Conservation (phyloP, 306 rosid genomes). For the Alnus glutinosa region DNA sequence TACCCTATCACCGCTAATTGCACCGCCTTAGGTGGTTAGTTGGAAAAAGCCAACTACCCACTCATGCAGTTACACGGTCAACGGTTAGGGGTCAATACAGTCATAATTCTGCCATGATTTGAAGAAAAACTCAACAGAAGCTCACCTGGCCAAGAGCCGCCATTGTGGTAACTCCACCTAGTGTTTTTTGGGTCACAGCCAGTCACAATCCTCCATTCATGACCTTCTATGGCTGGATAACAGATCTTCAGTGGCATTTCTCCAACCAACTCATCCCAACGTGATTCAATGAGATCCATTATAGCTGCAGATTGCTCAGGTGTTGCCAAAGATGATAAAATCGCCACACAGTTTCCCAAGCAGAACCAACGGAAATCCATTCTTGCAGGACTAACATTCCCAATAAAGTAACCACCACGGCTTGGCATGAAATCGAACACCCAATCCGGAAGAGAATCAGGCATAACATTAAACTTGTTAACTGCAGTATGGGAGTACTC, state of each 20-base stretch:
- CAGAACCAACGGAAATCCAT: conserved; percentile 52
- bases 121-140: neutral
- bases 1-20: too few relatives aligned
- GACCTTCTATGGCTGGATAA: conserved; percentile 32
- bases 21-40: too few relatives aligned
- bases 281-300: conserved; percentile 42
- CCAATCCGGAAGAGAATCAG: conserved; percentile 42
- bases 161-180: conserved; percentile 48
- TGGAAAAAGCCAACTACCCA: too few relatives aligned
- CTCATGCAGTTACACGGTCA: too few relatives aligned
- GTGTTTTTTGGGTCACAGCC: conserved; percentile 48
- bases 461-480: conserved; percentile 47
- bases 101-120: too few relatives aligned
- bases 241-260: conserved; percentile 45
- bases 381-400: conserved; percentile 43
- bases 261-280: conserved; percentile 44
- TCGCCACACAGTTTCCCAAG: conserved; percentile 42
- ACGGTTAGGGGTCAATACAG: too few relatives aligned
- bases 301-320: conserved; percentile 41
- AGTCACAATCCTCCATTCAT: conserved; percentile 34
- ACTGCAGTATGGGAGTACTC: conserved; percentile 45
- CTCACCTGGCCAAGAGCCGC: conserved; percentile 51
- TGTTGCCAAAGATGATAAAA: conserved; percentile 38
- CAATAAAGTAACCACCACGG: conserved; percentile 45
- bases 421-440: conserved; percentile 42